These are phyloP conservation scores for Paecilomyces formosus DNA, from an alignment of 2,329 filamentous ascomycete genomes.

Conservation along the genomic window DNA sequence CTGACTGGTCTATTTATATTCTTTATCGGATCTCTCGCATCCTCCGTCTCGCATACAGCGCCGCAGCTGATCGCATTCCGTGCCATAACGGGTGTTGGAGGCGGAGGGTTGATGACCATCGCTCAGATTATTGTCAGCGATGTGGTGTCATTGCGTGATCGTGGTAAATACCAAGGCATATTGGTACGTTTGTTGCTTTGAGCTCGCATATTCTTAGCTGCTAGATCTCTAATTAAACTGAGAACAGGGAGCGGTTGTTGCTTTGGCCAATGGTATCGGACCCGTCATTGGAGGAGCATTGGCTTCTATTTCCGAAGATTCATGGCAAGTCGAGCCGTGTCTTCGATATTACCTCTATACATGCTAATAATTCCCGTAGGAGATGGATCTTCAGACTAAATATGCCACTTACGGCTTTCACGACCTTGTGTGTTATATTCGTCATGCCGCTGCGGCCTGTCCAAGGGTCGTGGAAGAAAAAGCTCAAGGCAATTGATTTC, in stretches of 20 bases:
- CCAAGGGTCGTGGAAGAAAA: slow-evolving; percentile 44
- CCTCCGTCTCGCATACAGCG: slow-evolving; percentile 49
- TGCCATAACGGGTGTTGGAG: slow-evolving; percentile 52
- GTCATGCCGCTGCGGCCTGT: slow-evolving; percentile 53
- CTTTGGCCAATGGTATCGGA: slow-evolving; percentile 48
- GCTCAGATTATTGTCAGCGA: slow-evolving; percentile 57
- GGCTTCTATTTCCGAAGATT: slow-evolving; percentile 38
- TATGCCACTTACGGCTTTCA: slow-evolving; percentile 44
- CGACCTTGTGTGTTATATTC: slow-evolving; percentile 43
- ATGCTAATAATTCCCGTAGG: slow-evolving; percentile 9
- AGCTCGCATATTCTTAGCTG: background rate
- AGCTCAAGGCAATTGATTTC: slow-evolving; percentile 47
- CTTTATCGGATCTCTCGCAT: slow-evolving; percentile 50
- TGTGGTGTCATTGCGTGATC: slow-evolving; percentile 47
- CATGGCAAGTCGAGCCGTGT: slow-evolving; percentile 23
- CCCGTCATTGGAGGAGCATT: slow-evolving; percentile 49
- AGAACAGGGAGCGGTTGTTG: slow-evolving; percentile 44
- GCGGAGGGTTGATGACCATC: slow-evolving; percentile 53
- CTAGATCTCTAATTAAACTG: slow-evolving; percentile 16
- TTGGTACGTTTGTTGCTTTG: background rate
- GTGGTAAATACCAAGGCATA: background rate
- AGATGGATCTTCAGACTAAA: slow-evolving; percentile 51
- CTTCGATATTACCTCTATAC: background rate
- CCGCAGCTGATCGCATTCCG: slow-evolving; percentile 55
- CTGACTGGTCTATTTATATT: slow-evolving; percentile 48